Evolutionary conservation across 352 stramenopile species (phyloP), one percentile per base, ranked within the genome.

Genomic region (Pythium dissimile): DNA sequence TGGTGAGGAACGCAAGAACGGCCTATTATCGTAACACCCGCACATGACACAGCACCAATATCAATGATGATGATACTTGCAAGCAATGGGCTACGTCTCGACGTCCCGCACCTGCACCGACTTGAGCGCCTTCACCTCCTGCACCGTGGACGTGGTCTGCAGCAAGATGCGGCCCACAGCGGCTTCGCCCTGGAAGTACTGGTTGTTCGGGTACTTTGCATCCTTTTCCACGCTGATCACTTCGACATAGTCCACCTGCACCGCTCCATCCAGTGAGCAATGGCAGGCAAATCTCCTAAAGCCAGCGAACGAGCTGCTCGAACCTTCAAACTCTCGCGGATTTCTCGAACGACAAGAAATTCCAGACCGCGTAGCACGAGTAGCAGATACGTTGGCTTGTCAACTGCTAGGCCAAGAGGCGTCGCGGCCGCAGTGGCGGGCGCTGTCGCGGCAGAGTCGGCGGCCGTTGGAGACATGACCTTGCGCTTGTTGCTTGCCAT

Each of bases 361-460:
- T 93, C 83, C 23, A 93, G 75, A 0, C 83, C 80, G 47, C 83
- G 78, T 62, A 93, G 72, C 56, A 85, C 80, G 18, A 93, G 77
- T 60, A 93, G 62, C 67, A 93, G 64, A 48, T 93, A 93, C 44
- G 75, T 81, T 11, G 71, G 55, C 3, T 47, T 28, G 6, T 55
- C 59, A 15, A 39, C 48, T 7, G 53, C 31, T 1, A 34, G 53
- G 4, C 16, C 15, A 21, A 43, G n/a, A 15, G 11, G n/a, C 24
- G 27, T 11, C 26, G 44, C 13, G 15, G 37, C 24, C 23, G n/a
- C n/a, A n/a, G n/a, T n/a, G n/a, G n/a, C n/a, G n/a, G n/a, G n/a
- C n/a, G n/a, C n/a, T n/a, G n/a, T n/a, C n/a, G 10, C 31, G 24
- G 21, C 56, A 26, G 1, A 10, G 38, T 12, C 30, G 8, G 44